Evolutionary conservation across 2,329 filamentous ascomycete genomes (phyloP).

Genomic region (Volutella citrinella): DNA sequence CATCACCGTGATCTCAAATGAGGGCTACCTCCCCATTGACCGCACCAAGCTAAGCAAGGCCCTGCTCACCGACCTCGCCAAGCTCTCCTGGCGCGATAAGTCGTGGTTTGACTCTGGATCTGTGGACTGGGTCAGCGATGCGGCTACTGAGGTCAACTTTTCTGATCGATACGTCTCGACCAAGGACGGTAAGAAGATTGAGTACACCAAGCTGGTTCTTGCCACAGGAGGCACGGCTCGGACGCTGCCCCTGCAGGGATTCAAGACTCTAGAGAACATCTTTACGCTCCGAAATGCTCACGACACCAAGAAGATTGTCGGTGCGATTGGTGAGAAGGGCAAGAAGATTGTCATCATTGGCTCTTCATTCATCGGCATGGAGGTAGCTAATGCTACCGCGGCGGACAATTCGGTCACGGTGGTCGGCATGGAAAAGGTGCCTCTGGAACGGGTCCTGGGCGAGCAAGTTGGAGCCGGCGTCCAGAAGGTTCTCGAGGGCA

Average conservation of each 20-base stretch:
- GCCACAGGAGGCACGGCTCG: constrained; percentile 81
- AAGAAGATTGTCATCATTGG: constrained; percentile 94
- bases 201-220: constrained; percentile 86
- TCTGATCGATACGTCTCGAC: constrained; percentile 70
- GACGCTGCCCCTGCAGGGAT: constrained; percentile 74
- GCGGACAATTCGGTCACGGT: constrained; percentile 83
- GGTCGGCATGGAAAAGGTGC: constrained; percentile 82
- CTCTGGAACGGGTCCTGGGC: constrained; percentile 84
- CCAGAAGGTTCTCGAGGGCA: constrained; percentile 74
- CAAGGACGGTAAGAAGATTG: constrained; percentile 64
- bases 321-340: constrained; percentile 73
- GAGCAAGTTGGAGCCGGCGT: constrained; percentile 77
- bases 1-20: constrained; percentile 79
- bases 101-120: constrained; percentile 70
- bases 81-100: constrained; percentile 72
- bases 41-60: constrained; percentile 95
- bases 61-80: constrained; percentile 74
- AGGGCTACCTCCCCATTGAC: constrained; percentile 86
- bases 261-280: constrained; percentile 83
- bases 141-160: constrained; percentile 77
- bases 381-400: constrained; percentile 80
- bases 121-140: constrained; percentile 56
- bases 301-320: constrained; percentile 74
- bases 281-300: constrained; percentile 79
- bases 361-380: constrained; percentile 97